These are phyloP conservation scores for Carex arenaria DNA, from an alignment of 202 grass and related monocot genomes.

Conservation along the genomic window DNA sequence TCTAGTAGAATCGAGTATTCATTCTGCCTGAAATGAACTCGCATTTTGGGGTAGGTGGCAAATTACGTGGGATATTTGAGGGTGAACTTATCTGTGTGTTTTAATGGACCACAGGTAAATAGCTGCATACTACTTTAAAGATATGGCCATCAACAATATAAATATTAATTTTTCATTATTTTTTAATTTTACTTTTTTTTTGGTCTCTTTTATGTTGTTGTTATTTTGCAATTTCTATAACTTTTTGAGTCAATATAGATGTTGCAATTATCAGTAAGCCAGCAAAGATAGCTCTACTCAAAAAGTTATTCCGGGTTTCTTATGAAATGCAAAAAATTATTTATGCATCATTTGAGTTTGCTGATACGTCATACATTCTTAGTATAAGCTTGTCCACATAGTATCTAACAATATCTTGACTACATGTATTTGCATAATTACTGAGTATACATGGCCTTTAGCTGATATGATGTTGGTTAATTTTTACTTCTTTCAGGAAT, in stretches of 20 bases:
- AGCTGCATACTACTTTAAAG: background rate
- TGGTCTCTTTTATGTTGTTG: background rate
- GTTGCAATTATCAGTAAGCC: background rate
- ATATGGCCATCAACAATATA: background rate
- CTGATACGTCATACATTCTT: background rate
- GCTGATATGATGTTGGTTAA: background rate
- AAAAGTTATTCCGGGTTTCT: background rate
- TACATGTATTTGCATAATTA: background rate
- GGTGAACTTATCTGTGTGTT: background rate
- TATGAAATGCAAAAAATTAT: background rate
- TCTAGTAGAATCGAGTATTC: background rate
- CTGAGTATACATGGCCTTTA: background rate
- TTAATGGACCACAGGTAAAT: background rate
- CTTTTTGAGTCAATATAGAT: background rate
- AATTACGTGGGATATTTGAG: background rate
- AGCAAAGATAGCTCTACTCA: background rate
- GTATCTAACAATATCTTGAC: background rate
- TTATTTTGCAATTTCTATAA: background rate
- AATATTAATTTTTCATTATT: background rate
- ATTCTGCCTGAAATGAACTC: background rate
- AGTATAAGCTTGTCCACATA: background rate
- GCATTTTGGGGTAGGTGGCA: background rate
- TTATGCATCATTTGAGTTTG: background rate
- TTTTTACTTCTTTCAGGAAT: slow-evolving; percentile 38
- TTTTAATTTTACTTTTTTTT: background rate